These are phyloP conservation scores for Metschnikowia baotianmanensis DNA, from an alignment of 805 yeast genomes.

Conservation along the genomic window DNA sequence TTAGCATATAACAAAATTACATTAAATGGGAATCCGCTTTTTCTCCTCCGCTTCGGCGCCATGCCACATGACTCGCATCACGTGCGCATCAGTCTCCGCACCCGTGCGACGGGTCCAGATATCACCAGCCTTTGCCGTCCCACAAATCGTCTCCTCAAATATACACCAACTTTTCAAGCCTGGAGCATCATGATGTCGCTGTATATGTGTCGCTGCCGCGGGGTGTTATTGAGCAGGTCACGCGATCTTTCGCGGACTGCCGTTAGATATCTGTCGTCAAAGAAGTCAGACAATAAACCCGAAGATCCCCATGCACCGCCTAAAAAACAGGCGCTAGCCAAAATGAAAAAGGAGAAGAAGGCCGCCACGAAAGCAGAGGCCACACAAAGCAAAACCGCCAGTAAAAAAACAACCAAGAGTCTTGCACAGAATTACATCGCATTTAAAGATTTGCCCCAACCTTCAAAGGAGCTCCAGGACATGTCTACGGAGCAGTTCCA, in stretches of 20 bases:
- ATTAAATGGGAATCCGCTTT: too few species aligned
- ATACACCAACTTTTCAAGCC: not conserved
- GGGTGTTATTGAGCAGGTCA: not conserved
- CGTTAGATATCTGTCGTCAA: conserved; percentile 16
- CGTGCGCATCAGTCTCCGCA: not conserved
- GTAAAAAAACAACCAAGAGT: conserved; percentile 1
- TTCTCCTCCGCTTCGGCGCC: not conserved
- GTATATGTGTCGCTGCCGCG: conserved; percentile 1
- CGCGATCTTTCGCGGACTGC: conserved; percentile 6
- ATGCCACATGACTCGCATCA: not conserved
- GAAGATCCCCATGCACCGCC: conserved; percentile 9
- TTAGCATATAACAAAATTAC: too few species aligned
- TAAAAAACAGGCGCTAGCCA: conserved; percentile 6
- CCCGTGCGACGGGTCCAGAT: not conserved
- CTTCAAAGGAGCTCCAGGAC: conserved; percentile 20
- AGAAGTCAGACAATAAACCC: conserved; percentile 14
- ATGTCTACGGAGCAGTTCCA: conserved; percentile 16
- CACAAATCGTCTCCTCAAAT: not conserved
- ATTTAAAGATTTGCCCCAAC: conserved; percentile 33
- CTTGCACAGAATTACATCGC: conserved; percentile 23
- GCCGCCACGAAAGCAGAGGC: conserved; percentile 7
- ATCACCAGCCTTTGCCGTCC: not conserved
- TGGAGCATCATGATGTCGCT: conserved; percentile 6
- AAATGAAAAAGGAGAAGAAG: conserved; percentile 6
- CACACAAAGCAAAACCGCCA: not conserved